Evolutionary conservation across 2,329 filamentous ascomycete species (phyloP), one percentile per base, ranked within the genome.

Genomic region (Pyrenophora tritici-repentis): DNA sequence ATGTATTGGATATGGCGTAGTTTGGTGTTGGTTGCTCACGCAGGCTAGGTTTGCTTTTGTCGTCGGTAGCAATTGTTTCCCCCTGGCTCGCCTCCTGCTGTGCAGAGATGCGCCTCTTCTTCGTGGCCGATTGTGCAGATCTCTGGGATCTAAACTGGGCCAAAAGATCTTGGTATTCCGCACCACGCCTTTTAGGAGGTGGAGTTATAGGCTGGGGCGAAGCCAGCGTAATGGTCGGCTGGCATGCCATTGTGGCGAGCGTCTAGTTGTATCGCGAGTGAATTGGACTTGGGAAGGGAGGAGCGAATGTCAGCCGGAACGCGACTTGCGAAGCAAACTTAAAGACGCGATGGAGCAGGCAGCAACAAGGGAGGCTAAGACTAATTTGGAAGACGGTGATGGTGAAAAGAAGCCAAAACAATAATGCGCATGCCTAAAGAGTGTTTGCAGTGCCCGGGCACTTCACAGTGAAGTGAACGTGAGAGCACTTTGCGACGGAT

Each of bases 101-200:
- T 3, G 55, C 44, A 14, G 64, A 63, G 6, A 47, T 29, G 17
- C 62, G 58, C n/a, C 65, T 56, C 24, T 56, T 56, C 43, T 68
- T 68, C 6, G 70, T 72, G 1, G 66, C 68, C 0, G 72, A 72
- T 6, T 65, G 66, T 3, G 66, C 62, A 13, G 65, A 68, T 16
- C 44, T 65, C 17, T 60, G 61, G 0, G 67, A 66, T 2, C 63
- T 66, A 39, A 73, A 73, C 26, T 65, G 61, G 3, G 55, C 58
- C n/a, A 73, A 59, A 12, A 73, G 56, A 41, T 62, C 53, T 10
- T 66, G 41, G 3, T 65, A 50, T 4, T 54, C 46, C 7, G 63
- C 62, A 32, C 63, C 61, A 41, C 64, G 63, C 52, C 58, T 64
- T 26, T 48, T 49, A 12, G 65, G 56, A 0, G 68, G 68, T 1